Percentiles rank a stretch among this genome's conserved stretches.
phyloP scores from a whole-genome alignment of 164 flowering plant species.

The Echeveria elegans region DNA sequence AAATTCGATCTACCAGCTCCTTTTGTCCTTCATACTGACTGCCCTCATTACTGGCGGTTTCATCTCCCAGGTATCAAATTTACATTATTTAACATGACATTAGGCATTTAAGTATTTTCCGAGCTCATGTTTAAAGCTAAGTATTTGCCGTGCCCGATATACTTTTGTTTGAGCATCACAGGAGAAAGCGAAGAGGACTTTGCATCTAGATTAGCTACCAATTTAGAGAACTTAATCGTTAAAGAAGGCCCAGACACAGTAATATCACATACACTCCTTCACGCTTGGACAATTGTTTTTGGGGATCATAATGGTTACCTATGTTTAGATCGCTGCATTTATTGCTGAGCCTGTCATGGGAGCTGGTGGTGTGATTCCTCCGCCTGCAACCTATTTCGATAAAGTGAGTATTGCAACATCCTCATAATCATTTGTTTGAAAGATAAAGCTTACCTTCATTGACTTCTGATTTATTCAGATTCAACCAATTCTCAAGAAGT shows the following conservation, averaged over 20 bases:
- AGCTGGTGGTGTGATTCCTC: too few species aligned
- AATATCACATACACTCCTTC: background rate
- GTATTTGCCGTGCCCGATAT: too few species aligned
- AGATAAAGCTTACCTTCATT: too few species aligned
- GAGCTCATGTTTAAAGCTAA: background rate
- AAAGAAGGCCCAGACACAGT: background rate
- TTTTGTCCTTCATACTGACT: slow-evolving; percentile 88
- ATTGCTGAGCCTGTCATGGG: slow-evolving; percentile 99
- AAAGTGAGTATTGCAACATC: slow-evolving; percentile 53
- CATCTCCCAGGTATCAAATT: slow-evolving; percentile 74
- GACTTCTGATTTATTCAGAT: slow-evolving; percentile 26
- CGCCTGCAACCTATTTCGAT: slow-evolving; percentile 90
- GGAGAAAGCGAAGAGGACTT: background rate
- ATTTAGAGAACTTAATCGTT: background rate
- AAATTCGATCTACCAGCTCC: slow-evolving; percentile 91
- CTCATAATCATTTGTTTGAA: too few species aligned
- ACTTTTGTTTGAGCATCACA: background rate
- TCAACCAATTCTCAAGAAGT: slow-evolving; percentile 84
- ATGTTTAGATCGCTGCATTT: slow-evolving; percentile 88
- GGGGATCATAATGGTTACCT: background rate
- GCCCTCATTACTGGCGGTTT: slow-evolving; percentile 98
- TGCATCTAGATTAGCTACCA: background rate
- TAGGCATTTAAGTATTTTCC: background rate
- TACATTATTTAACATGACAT: background rate
- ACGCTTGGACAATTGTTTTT: background rate